Evolutionary conservation across 176 grass and related monocot genomes (phyloP), one percentile per base, ranked within the genome.

Genomic region (Tillandsia fasciculata): DNA sequence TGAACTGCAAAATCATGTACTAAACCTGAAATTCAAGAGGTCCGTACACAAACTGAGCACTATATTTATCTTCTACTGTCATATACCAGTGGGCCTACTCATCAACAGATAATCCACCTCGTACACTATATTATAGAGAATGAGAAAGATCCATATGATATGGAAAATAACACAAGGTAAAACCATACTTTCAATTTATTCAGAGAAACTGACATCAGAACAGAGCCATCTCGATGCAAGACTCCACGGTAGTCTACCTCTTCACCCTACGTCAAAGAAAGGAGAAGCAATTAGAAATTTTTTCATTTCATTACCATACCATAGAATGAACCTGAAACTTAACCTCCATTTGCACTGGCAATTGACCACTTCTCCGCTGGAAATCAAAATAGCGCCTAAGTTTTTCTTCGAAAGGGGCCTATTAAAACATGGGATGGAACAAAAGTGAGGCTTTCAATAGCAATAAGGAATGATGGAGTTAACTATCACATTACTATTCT

Each of bases 211-310:
- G 95, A 86, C 95, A 99, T 88, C 58, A 99, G 80, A 68, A 99
- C 94, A 82, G 90, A 99, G 18, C 94, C 94, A 83, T 99, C 94
- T 73, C 94, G 94, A 83, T 99, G 94, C 76, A 99, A 72, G 33
- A 86, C 94, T 20, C 90, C 90, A 84, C 89, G 91, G 84, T 99
- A 99, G 72, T 99, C 94, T 49, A 99, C 87, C 70, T 84, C 82
- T 77, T 99, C 94, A 63, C 89, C 87, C 87, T 99, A 53, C 53
- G 5, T 63, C 67, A 79, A 50, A 67, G 11, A 27, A 77, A 63
- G 15, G 11, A 65, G 77, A 64, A 80, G 48, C 80, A 76, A 75
- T 78, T 3, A 56, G 68, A 42, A 48, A 72, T 18, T 24, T 48
- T 52, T 59, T 28, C 15, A 64, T 86, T 63, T 63, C 56, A 49